Base-by-base conservation (phyloP, 768 basidiomycete genomes). In the Rhizopogon vesiculosus region DNA sequence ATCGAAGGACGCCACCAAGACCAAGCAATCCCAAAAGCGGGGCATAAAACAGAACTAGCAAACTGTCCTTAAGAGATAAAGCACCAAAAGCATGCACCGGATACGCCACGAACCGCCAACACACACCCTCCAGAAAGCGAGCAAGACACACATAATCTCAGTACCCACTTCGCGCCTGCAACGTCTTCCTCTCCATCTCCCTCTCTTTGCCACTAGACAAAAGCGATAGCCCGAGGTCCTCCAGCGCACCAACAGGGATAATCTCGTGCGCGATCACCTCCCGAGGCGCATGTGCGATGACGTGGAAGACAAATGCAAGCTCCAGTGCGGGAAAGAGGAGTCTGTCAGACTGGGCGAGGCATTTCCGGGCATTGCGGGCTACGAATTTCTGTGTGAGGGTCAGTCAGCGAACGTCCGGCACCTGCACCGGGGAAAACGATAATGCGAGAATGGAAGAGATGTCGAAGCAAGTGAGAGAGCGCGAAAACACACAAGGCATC, bases 101-200 rank as follows among this genome's bases (percentile, higher is more conserved):
- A 72, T 89, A 92, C 6, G 93, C 90, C 42, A 96, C 74, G 62
- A 89, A 93, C 53, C 91, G 79, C 68, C 89, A 76, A 62, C 91
- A 91, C 16, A 93, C 84, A 0, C 91, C 97, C 63, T 88, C 78
- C 58, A 99, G 69, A 68, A 98, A 91, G 56, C 86, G 81, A 7
- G 85, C 85, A 19, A 98, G 77, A 61, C 87, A 90, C 45, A 82
- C 76, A 70, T 98, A 96, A 62, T 94, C 91, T 88, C 89, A 96
- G 63, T 87, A 93, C 53, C 83, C 85, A 2, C 74, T 64, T 8
- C 78, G 81, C 0, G 66, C 70, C 38, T 74, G 80, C 43, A 77
- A 75, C 50, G 65, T 69, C 46, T 66, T 67, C 12, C 70, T 74
- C 6, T 64, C 63, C n/a, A 65, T 69, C 49, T 50, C 58, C 42